Evolutionary conservation across 1,284 basidiomycete species (phyloP), one percentile per base, ranked within the genome.

Genomic region (Leucoagaricus sp.): DNA sequence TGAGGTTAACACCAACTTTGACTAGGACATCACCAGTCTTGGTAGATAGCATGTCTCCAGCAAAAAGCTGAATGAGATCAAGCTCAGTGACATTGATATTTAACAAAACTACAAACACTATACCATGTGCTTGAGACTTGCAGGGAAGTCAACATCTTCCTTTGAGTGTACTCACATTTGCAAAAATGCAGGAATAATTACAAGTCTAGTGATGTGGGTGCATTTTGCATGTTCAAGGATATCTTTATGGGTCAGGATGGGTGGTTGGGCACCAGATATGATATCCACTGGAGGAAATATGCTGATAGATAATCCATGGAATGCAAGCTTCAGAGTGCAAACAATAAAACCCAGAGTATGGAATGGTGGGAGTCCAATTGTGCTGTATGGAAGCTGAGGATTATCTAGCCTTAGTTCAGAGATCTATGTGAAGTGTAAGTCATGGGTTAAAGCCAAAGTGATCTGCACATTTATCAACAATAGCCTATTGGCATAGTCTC

Each of bases 231-330:
- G 65, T 5, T 71, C 66, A 0, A 73, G 41, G n/a, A 71, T 62
- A 48, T 62, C 66, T 1, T 68, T 62, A 0, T 68, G 63, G 0
- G 66, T 63, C 0, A 68, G 65, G 2, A 62, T n/a, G 41, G 64
- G 33, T 0, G 70, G 71, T 8, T 62, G 46, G 1, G 50, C 48
- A 13, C 53, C 53, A 7, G 61, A 46, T 1, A 49, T 47, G 5
- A 51, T 59, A 15, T 65, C 66, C 2, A 59, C 60, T 1, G 70
- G 71, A 15, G 71, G 68, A 49, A 63, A 72, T 0, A 72, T 49
- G 7, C 63, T 60, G 3, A 65, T 57, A 8, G 59, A 49, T 2
- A 60, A 36, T 2, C 59, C 33, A 8, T 53, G 60, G 42, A 60
- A 70, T 13, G 69, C 12, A 0, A 67, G 62, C 7, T 60, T 34